Conservation (phyloP, 306 rosid genomes). For the Phaseolus lunatus region DNA sequence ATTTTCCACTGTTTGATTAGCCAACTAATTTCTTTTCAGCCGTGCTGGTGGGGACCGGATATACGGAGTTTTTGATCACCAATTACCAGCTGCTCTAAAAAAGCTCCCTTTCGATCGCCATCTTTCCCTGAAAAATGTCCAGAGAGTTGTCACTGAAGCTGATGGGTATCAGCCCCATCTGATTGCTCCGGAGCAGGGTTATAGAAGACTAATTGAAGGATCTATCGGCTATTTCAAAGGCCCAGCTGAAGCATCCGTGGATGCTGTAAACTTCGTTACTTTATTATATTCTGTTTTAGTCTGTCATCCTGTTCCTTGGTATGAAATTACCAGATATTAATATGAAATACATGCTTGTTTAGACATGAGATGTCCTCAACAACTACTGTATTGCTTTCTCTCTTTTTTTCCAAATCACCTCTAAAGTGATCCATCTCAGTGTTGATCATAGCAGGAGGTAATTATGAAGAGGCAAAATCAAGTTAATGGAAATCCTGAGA, state of each 20-base stretch:
- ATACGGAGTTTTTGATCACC: slow-evolving; percentile 95
- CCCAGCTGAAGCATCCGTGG: slow-evolving; percentile 99
- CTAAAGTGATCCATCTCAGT: slow-evolving; percentile 22
- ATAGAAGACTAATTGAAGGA: slow-evolving; percentile 95
- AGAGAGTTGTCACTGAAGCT: slow-evolving; percentile 92
- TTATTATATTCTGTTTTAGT: slow-evolving; percentile 9
- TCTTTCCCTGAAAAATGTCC: slow-evolving; percentile 86
- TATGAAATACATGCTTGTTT: slow-evolving; percentile 13
- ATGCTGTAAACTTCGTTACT: slow-evolving; percentile 77
- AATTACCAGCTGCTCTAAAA: slow-evolving; percentile 94
- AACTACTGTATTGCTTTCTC: neutral
- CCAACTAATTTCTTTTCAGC: slow-evolving; percentile 53
- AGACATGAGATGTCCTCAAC: neutral
- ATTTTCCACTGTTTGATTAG: slow-evolving; percentile 23
- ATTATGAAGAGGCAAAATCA: neutral
- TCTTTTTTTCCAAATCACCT: neutral
- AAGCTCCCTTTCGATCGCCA: slow-evolving; percentile 98
- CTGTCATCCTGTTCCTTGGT: slow-evolving; percentile 35
- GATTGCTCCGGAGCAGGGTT: slow-evolving; percentile 99
- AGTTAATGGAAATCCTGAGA: neutral
- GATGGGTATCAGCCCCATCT: slow-evolving; percentile 99
- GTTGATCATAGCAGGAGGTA: neutral
- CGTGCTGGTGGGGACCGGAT: slow-evolving; percentile 99
- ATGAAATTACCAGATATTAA: neutral
- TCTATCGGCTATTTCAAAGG: slow-evolving; percentile 95